Evolutionary conservation across 1,284 basidiomycete species (phyloP).

Genomic region (Microbotryomycetes sp.): DNA sequence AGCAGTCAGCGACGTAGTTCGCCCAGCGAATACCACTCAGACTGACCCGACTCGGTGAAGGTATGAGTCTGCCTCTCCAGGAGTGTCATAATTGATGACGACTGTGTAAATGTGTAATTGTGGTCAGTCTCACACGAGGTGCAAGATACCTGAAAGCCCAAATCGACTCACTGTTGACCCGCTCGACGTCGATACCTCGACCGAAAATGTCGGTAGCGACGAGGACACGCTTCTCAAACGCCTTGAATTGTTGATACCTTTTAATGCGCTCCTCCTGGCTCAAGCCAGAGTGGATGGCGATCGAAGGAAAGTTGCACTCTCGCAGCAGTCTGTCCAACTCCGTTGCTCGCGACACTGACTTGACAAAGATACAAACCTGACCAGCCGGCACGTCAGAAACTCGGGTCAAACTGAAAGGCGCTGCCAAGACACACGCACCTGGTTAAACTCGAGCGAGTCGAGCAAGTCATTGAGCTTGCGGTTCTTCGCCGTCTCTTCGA

Average conservation of each 20-base stretch:
- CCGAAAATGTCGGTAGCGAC: constrained; percentile 91
- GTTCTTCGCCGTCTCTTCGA: constrained; percentile 93
- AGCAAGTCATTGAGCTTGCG: constrained; percentile 94
- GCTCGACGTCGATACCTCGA: constrained; percentile 94
- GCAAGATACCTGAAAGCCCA: too few relatives aligned
- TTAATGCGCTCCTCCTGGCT: constrained; percentile 93
- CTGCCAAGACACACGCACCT: constrained; percentile 49
- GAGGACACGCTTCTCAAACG: constrained; percentile 97
- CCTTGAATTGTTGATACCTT: constrained; percentile 98
- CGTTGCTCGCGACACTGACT: constrained; percentile 92
- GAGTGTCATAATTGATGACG: constrained; percentile 59
- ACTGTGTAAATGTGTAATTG: constrained; percentile 3
- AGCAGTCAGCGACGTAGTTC: not conserved
- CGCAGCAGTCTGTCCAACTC: constrained; percentile 93
- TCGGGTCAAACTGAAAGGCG: not conserved
- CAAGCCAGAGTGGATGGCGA: constrained; percentile 92
- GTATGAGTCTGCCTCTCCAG: constrained; percentile 94
- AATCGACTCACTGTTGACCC: constrained; percentile 93
- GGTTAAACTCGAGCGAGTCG: constrained; percentile 97
- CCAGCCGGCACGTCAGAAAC: not conserved
- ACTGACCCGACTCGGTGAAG: constrained; percentile 90
- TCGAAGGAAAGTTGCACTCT: constrained; percentile 97
- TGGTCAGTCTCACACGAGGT: too few relatives aligned
- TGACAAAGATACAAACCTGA: constrained; percentile 98
- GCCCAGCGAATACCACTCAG: not conserved